Evolutionary conservation across 495 filamentous ascomycete species (phyloP).

Genomic region (Aspergillus conjunctus): DNA sequence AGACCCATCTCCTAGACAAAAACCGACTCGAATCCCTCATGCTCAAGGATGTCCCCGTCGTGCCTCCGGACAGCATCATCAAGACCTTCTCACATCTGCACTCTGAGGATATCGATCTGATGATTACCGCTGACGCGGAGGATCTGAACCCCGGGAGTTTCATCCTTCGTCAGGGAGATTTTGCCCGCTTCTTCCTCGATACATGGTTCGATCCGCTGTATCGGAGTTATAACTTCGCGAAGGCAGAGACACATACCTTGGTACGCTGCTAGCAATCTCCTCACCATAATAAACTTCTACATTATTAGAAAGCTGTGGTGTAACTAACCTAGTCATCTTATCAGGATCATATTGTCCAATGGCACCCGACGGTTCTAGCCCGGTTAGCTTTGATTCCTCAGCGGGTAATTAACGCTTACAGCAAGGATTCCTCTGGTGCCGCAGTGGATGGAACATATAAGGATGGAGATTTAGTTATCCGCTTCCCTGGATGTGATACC

Average conservation of each 20-base stretch:
- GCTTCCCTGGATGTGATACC: constrained; percentile 70
- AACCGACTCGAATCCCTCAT: constrained; percentile 73
- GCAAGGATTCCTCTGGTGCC: constrained; percentile 47
- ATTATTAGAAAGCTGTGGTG: neutral
- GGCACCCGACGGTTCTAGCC: constrained; percentile 97
- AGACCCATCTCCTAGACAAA: constrained; percentile 68
- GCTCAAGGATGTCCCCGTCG: constrained; percentile 81
- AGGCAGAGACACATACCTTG: constrained; percentile 89
- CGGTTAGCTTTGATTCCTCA: constrained; percentile 86
- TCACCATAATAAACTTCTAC: neutral
- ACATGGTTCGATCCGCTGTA: constrained; percentile 96
- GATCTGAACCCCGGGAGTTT: constrained; percentile 79
- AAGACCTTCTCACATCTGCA: constrained; percentile 85
- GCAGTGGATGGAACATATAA: constrained; percentile 49
- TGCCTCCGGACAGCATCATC: constrained; percentile 95
- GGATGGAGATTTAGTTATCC: constrained; percentile 88
- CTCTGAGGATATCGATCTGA: constrained; percentile 75
- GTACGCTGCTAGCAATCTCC: constrained; percentile 50
- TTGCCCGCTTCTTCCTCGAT: constrained; percentile 90
- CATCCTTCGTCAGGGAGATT: constrained; percentile 79
- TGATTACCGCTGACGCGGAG: constrained; percentile 81
- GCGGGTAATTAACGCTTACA: constrained; percentile 76
- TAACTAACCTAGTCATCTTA: neutral
- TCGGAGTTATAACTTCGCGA: constrained; percentile 91
- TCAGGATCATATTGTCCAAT: constrained; percentile 90